These are phyloP conservation scores for Aspergillus fumigatiaffinis DNA, from an alignment of 2,329 filamentous ascomycete genomes.

Conservation along the genomic window DNA sequence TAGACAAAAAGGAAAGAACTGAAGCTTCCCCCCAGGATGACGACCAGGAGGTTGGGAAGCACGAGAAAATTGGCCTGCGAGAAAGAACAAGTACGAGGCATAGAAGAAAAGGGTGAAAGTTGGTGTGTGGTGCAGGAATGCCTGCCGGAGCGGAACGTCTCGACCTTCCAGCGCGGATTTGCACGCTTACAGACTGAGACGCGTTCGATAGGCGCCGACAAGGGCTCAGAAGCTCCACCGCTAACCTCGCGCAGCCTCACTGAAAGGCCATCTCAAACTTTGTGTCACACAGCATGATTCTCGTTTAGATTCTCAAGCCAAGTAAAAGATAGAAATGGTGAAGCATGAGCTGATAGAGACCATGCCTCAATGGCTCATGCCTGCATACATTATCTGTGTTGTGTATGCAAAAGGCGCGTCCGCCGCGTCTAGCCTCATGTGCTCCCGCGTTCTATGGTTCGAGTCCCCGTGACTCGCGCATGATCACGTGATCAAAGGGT, in stretches of 20 bases:
- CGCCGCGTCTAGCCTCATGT: slow-evolving; percentile 17
- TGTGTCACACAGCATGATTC: slow-evolving; percentile 13
- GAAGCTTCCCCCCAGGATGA: slow-evolving; percentile 13
- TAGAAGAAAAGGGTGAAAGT: slow-evolving; percentile 19
- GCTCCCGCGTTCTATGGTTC: slow-evolving; percentile 17
- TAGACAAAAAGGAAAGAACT: slow-evolving; percentile 17
- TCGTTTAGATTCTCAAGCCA: background rate
- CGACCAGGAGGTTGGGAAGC: slow-evolving; percentile 21
- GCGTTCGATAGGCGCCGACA: slow-evolving; percentile 38
- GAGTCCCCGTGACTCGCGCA: slow-evolving; percentile 19
- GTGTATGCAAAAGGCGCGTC: slow-evolving; percentile 12
- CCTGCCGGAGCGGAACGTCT: slow-evolving; percentile 31
- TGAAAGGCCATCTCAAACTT: slow-evolving; percentile 10
- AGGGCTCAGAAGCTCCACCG: slow-evolving; percentile 26
- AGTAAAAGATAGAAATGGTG: background rate
- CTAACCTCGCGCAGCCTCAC: slow-evolving; percentile 17
- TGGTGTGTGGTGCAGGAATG: slow-evolving; percentile 32
- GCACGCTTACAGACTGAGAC: slow-evolving; percentile 39
- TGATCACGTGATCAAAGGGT: slow-evolving; percentile 9
- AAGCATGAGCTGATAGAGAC: background rate
- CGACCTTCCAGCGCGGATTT: slow-evolving; percentile 35
- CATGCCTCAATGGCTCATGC: background rate
- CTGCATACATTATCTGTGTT: background rate
- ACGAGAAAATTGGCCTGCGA: slow-evolving; percentile 18
- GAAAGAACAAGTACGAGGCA: slow-evolving; percentile 21